Percentiles rank a stretch among this genome's conserved stretches.
These are phyloP conservation scores for Leishmania braziliensis DNA, from an alignment of 208 protist genomes.

Conservation along the genomic window DNA sequence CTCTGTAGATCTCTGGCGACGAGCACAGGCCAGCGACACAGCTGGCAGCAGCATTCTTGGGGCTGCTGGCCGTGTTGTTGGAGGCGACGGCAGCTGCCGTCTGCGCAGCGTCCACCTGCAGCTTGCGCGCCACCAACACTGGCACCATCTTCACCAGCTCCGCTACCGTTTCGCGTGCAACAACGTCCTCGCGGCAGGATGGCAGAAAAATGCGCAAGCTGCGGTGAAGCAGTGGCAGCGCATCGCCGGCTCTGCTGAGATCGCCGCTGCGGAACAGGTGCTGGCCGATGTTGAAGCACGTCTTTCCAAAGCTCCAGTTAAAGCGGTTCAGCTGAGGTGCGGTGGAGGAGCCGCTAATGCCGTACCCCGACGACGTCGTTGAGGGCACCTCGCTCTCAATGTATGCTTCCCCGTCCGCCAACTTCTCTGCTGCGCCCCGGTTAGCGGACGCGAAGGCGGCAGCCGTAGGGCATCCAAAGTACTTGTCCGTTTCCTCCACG, in stretches of 20 bases:
- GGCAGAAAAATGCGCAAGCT: slow-evolving; percentile 63
- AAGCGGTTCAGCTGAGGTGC: slow-evolving; percentile 25
- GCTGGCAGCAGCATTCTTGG: not conserved
- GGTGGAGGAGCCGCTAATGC: slow-evolving; percentile 1
- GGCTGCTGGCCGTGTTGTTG: not conserved
- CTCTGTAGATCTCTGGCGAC: slow-evolving; percentile 39
- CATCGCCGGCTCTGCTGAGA: slow-evolving; percentile 45
- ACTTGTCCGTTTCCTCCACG: slow-evolving; percentile 24
- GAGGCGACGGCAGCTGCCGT: not conserved
- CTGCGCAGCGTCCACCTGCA: not conserved
- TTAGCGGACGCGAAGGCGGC: not conserved
- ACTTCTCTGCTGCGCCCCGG: not conserved
- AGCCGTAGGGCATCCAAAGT: slow-evolving; percentile 9
- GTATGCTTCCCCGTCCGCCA: not conserved
- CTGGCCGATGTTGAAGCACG: slow-evolving; percentile 74
- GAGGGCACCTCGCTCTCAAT: not conserved
- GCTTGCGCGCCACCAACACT: slow-evolving; percentile 39
- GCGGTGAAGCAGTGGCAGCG: slow-evolving; percentile 57
- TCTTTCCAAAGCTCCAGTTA: slow-evolving; percentile 60
- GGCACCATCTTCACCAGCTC: slow-evolving; percentile 58
- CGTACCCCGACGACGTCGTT: slow-evolving; percentile 5
- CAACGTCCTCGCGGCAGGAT: slow-evolving; percentile 24
- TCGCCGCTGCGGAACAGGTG: slow-evolving; percentile 53
- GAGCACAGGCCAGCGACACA: slow-evolving; percentile 4
- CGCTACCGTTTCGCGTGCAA: slow-evolving; percentile 26